phyloP scores from a whole-genome alignment of 2,329 filamentous ascomycete genomes.

The Sporothrix protearum region DNA sequence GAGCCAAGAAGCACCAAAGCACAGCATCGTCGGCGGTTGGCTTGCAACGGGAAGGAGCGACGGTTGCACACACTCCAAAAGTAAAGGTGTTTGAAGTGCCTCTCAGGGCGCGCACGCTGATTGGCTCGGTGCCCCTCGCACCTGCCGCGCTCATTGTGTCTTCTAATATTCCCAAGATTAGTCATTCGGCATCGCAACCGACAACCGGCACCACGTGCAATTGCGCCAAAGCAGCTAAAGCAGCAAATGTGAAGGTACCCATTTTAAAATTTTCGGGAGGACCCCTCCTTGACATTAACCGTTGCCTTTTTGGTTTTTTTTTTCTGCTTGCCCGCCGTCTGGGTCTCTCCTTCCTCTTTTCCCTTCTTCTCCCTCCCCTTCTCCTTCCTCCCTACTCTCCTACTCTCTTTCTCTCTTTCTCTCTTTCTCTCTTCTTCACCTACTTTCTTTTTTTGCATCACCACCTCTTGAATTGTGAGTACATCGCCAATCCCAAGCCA shows the following conservation, averaged over 20 bases:
- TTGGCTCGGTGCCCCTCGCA: slow-evolving; percentile 4
- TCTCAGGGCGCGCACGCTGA: background rate
- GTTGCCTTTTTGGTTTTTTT: background rate
- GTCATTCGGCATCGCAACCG: slow-evolving; percentile 19
- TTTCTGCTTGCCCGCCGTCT: background rate
- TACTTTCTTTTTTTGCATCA: background rate
- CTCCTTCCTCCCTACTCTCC: background rate
- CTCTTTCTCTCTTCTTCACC: background rate
- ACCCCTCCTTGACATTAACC: slow-evolving; percentile 19
- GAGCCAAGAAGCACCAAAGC: no score
- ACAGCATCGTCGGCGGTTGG: no score
- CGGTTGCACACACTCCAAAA: background rate
- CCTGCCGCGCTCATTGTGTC: background rate
- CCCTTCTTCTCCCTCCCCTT: slow-evolving; percentile 7
- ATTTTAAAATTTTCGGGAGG: slow-evolving; percentile 21
- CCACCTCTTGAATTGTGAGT: background rate
- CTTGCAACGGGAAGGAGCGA: background rate
- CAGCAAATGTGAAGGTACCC: slow-evolving; percentile 12
- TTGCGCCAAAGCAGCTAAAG: slow-evolving; percentile 19
- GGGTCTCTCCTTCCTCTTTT: slow-evolving; percentile 12
- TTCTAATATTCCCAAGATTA: background rate
- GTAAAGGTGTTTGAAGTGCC: background rate
- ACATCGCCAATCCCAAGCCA: background rate
- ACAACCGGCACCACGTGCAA: slow-evolving; percentile 24
- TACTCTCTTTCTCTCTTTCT: background rate